Evolutionary conservation across 2,329 filamentous ascomycete genomes (phyloP).

Genomic region (Cladosporium sp.): DNA sequence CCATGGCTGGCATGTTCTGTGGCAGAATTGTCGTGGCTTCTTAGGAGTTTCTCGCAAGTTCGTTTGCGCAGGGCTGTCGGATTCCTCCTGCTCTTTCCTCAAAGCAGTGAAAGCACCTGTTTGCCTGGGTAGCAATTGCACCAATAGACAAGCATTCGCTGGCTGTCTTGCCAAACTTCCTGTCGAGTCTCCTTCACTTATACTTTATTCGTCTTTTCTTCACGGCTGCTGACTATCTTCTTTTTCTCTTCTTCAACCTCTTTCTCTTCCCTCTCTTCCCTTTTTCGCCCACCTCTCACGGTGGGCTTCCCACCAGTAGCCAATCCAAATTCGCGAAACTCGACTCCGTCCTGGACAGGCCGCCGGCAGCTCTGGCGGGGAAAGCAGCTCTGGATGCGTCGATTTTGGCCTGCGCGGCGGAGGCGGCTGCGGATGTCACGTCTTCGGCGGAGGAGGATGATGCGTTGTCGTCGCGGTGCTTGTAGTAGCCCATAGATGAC

Average conservation of each 20-base stretch:
- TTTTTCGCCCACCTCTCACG: conserved; percentile 52
- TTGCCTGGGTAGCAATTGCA: conserved; percentile 8
- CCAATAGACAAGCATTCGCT: too few species aligned
- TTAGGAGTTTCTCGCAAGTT: neutral
- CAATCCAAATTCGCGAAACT: conserved; percentile 46
- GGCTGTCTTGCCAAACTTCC: too few species aligned
- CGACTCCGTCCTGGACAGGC: conserved; percentile 38
- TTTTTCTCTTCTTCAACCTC: neutral
- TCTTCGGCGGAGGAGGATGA: conserved; percentile 3
- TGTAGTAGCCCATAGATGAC: conserved; percentile 14
- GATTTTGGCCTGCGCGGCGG: conserved; percentile 10
- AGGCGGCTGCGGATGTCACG: conserved; percentile 2
- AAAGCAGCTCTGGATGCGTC: conserved; percentile 3
- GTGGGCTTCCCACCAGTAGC: conserved; percentile 48
- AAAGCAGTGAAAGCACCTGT: neutral
- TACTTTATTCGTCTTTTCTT: conserved; percentile 9
- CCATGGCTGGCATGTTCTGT: conserved; percentile 32
- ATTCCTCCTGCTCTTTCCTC: neutral
- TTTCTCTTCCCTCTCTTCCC: neutral
- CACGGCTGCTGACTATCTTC: conserved; percentile 4
- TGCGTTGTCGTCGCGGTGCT: too few species aligned
- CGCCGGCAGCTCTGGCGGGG: conserved; percentile 16
- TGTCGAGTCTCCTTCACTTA: neutral
- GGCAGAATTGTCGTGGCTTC: conserved; percentile 5
- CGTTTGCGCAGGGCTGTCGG: neutral